A percentile compares a stretch with the other conserved stretches of the same genome.
Conservation (phyloP, 129 eudicot genomes). For the Solidago caesia region DNA sequence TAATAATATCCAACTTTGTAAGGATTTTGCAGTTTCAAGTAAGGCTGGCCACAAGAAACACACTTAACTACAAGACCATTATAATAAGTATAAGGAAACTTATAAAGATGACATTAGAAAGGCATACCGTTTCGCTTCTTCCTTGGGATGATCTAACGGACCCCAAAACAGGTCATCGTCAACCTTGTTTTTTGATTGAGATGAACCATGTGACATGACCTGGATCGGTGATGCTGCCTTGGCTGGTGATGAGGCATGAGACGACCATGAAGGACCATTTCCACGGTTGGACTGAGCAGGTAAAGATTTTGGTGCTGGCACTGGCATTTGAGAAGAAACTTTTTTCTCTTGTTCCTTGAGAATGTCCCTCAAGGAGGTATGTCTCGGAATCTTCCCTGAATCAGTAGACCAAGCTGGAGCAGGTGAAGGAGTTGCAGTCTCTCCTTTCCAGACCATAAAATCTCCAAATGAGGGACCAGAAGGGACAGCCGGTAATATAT, state of each 20-base stretch:
- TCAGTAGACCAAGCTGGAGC: conserved; percentile 98
- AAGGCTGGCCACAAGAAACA: neutral
- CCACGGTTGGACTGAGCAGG: conserved; percentile 47
- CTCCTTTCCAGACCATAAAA: conserved; percentile 92
- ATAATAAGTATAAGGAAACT: neutral
- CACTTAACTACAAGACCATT: neutral
- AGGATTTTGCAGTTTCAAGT: too few relatives aligned
- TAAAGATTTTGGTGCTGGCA: conserved; percentile 46
- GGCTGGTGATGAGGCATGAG: conserved; percentile 50
- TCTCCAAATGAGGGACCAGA: conserved; percentile 91
- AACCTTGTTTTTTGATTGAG: conserved; percentile 55
- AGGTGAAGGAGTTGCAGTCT: conserved; percentile 48
- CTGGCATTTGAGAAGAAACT: conserved; percentile 35
- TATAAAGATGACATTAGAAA: neutral
- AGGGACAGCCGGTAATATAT: conserved; percentile 64
- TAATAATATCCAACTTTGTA: too few relatives aligned
- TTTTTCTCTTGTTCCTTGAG: conserved; percentile 82
- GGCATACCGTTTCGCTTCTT: conserved; percentile 71
- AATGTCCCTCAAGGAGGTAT: conserved; percentile 82
- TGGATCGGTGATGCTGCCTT: conserved; percentile 62
- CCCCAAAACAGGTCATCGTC: conserved; percentile 99
- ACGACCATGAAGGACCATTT: conserved; percentile 55
- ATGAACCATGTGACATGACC: conserved; percentile 36
- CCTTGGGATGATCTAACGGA: conserved; percentile 77
- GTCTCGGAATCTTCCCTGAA: conserved; percentile 51